Percentiles rank a stretch among this genome's conserved stretches.
Conservation (phyloP, 192 early-diverging fungal genomes). For the Kappamyces sp. region DNA sequence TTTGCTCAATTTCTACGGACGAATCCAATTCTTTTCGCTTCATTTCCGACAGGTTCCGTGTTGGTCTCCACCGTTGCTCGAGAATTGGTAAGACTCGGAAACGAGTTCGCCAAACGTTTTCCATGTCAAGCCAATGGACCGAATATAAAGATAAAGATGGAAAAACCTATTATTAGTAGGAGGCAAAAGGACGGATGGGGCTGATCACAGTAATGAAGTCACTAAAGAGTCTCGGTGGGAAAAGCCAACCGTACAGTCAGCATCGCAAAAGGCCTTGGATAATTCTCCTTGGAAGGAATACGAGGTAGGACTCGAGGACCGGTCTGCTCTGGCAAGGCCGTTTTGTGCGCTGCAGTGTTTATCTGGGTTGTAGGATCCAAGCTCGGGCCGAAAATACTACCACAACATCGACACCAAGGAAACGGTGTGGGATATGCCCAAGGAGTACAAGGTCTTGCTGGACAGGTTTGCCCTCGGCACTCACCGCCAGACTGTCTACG, state of each 20-base stretch:
- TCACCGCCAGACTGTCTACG: no score
- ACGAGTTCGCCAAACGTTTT: no score
- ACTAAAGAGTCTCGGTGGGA: conserved; percentile 86
- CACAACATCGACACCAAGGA: conserved; percentile 66
- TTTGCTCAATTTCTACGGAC: no score
- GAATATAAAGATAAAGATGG: no score
- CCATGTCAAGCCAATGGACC: no score
- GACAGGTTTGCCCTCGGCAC: conserved; percentile 3
- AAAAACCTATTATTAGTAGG: no score
- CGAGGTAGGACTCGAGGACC: neutral
- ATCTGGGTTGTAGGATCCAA: conserved; percentile 1
- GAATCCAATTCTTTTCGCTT: no score
- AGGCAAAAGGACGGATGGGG: conserved; percentile 48
- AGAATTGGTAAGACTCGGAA: no score
- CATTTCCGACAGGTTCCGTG: no score
- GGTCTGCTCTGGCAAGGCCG: neutral
- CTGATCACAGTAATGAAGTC: conserved; percentile 76
- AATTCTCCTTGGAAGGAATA: conserved; percentile 44
- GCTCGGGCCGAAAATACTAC: conserved; percentile 71
- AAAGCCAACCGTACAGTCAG: conserved; percentile 84
- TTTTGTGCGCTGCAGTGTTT: neutral
- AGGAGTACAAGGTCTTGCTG: conserved; percentile 53
- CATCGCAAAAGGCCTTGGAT: conserved; percentile 29
- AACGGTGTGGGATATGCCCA: conserved; percentile 83
- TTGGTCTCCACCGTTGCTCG: no score